Evolutionary conservation across 176 grass and related monocot genomes (phyloP).

Genomic region (Raddia guianensis): DNA sequence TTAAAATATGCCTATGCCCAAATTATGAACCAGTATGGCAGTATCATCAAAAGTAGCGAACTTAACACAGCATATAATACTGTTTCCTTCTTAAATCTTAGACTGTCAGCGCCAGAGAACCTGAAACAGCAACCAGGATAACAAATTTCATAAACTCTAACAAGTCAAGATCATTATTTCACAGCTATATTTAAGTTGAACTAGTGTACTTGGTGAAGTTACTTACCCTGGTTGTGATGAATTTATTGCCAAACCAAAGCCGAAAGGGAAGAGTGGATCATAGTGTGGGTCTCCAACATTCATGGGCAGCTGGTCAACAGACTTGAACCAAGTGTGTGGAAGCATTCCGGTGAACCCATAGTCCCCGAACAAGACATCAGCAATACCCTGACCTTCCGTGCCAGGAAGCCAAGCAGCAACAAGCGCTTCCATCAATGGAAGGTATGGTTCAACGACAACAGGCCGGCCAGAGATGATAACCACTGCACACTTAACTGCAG

Average conservation of each 20-base stretch:
- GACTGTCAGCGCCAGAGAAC: constrained; percentile 32
- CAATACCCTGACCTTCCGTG: constrained; percentile 79
- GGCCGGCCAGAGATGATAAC: constrained; percentile 82
- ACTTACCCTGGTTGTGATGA: constrained; percentile 61
- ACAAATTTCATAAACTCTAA: not conserved
- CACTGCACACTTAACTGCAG: constrained; percentile 71
- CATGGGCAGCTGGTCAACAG: constrained; percentile 85
- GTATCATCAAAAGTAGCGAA: constrained; percentile 35
- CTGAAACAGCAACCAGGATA: constrained; percentile 35
- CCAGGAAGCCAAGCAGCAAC: constrained; percentile 96
- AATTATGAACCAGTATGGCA: constrained; percentile 33
- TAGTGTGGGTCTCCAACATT: constrained; percentile 77
- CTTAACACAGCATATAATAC: not conserved
- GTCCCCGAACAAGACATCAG: constrained; percentile 86
- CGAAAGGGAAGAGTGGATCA: constrained; percentile 87
- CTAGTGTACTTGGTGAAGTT: constrained; percentile 1
- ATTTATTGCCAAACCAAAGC: constrained; percentile 73
- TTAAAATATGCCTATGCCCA: constrained; percentile 33
- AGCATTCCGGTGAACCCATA: constrained; percentile 86
- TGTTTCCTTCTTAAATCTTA: constrained; percentile 28
- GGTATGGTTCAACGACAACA: constrained; percentile 77
- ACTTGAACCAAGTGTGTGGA: constrained; percentile 78
- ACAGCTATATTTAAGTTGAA: constrained; percentile 9
- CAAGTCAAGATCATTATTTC: too few relatives aligned
- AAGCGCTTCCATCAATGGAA: constrained; percentile 79